Evolutionary conservation across 441 rosid species (phyloP).

Genomic region (Cnidoscolus chayamansa): DNA sequence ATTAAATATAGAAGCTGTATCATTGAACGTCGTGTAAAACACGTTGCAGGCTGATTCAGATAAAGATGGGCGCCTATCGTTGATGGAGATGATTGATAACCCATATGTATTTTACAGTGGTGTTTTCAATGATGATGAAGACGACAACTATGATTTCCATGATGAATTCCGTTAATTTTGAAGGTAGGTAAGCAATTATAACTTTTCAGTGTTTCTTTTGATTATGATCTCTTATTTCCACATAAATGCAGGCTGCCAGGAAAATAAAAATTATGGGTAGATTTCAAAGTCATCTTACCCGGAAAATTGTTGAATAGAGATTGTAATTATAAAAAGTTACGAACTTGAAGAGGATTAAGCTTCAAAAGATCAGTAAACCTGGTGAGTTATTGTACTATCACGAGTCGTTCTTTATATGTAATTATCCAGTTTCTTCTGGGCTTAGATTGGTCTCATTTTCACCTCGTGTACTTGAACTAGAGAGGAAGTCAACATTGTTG

Average conservation of each 20-base stretch:
- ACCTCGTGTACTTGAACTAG: too few relatives aligned
- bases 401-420: background rate
- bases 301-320: slow-evolving; percentile 11
- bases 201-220: background rate
- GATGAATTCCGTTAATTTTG: slow-evolving; percentile 75
- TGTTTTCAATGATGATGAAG: slow-evolving; percentile 72
- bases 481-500: too few relatives aligned
- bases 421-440: background rate
- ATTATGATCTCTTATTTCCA: background rate
- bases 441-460: background rate
- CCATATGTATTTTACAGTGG: slow-evolving; percentile 94
- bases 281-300: slow-evolving; percentile 17
- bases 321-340: slow-evolving; percentile 17
- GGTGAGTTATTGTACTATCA: background rate
- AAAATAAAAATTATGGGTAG: background rate
- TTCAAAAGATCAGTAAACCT: background rate
- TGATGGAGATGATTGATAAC: slow-evolving; percentile 81
- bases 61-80: slow-evolving; percentile 70
- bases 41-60: slow-evolving; percentile 74
- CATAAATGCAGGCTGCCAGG: slow-evolving; percentile 28
- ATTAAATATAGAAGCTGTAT: background rate
- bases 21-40: slow-evolving; percentile 17
- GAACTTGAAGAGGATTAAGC: slow-evolving; percentile 10
- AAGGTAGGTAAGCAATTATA: slow-evolving; percentile 23
- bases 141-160: slow-evolving; percentile 55